phyloP scores from a whole-genome alignment of 305 asterid species.

The Rubia tinctorum region DNA sequence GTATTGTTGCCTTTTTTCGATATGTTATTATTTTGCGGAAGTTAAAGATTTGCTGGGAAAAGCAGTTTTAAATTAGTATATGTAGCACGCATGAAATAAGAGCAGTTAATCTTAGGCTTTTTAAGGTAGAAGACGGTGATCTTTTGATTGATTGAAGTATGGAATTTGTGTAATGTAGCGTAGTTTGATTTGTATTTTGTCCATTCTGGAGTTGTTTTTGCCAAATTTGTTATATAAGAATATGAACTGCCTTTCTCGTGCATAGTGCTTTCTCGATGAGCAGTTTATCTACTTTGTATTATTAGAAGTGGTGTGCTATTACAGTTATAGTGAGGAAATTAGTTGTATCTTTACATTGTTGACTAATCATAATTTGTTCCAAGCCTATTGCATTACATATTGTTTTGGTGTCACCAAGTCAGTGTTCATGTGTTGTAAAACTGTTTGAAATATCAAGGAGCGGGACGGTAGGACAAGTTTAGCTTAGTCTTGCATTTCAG shows the following conservation, averaged over 20 bases:
- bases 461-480: neutral
- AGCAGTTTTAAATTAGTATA: neutral
- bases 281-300: neutral
- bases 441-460: neutral
- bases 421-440: neutral
- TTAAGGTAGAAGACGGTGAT: neutral
- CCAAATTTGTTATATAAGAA: neutral
- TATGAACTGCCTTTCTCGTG: neutral
- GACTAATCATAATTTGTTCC: neutral
- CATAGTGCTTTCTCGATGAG: no score
- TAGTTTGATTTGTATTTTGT: neutral
- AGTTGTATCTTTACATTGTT: neutral
- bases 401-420: neutral
- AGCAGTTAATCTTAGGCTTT: neutral
- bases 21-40: neutral
- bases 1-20: no score
- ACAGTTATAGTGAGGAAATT: neutral
- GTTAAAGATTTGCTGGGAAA: neutral
- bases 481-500: neutral
- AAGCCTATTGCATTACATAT: neutral
- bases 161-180: neutral
- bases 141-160: neutral
- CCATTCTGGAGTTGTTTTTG: neutral
- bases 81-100: neutral
- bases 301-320: neutral